phyloP scores from a whole-genome alignment of 2,329 filamentous ascomycete genomes.

The Fusarium sp. region DNA sequence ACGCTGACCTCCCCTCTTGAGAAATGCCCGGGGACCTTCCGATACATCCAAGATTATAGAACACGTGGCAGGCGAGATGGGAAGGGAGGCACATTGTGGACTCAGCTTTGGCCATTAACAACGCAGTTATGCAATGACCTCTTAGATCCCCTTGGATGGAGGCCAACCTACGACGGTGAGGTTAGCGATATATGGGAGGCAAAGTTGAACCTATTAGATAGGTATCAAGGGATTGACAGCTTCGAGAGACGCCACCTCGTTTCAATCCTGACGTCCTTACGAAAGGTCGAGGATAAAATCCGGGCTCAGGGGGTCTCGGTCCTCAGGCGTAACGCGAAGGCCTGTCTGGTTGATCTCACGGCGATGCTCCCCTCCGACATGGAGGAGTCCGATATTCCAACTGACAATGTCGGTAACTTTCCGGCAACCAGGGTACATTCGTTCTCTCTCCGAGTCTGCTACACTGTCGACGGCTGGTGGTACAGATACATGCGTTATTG shows the following conservation, averaged over 20 bases:
- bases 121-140: neutral
- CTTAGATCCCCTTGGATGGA: neutral
- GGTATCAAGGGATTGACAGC: neutral
- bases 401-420: too few species aligned
- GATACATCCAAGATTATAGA: neutral
- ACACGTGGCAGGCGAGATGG: too few species aligned
- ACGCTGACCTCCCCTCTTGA: neutral
- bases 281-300: neutral
- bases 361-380: too few species aligned
- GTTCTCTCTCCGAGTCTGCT: too few species aligned
- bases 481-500: too few species aligned
- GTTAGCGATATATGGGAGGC: neutral
- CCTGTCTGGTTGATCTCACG: too few species aligned
- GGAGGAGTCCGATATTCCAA: too few species aligned
- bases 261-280: neutral
- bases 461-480: too few species aligned
- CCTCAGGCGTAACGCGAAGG: too few species aligned
- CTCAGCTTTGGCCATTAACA: neutral
- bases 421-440: too few species aligned
- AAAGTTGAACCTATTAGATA: constrained; percentile 6
- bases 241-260: neutral
- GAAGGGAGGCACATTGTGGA: too few species aligned
- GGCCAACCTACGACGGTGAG: neutral
- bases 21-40: neutral
- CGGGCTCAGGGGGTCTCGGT: too few species aligned